Percentiles rank a stretch among this genome's conserved stretches.
Conservation (phyloP, 441 rosid species). For the Erysimum pusillum region DNA sequence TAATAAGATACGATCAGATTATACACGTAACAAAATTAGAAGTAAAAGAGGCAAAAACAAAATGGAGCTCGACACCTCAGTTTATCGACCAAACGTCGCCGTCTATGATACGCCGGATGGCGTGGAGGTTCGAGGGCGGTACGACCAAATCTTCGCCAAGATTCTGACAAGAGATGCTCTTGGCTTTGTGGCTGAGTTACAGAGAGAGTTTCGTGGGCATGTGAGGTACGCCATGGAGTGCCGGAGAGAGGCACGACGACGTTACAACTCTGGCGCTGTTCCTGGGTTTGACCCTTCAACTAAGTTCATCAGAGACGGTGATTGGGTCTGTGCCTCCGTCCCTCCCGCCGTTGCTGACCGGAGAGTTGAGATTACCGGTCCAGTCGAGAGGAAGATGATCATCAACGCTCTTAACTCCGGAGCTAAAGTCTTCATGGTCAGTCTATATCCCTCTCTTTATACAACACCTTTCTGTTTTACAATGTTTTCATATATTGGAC, state of each 20-base stretch:
- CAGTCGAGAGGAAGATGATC: slow-evolving; percentile 93
- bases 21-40: slow-evolving; percentile 20
- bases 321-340: slow-evolving; percentile 75
- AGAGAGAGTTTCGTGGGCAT: slow-evolving; percentile 72
- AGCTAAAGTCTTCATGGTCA: slow-evolving; percentile 94
- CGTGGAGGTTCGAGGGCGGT: slow-evolving; percentile 81
- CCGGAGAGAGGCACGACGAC: slow-evolving; percentile 67
- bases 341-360: slow-evolving; percentile 83
- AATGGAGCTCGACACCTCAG: slow-evolving; percentile 45
- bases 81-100: slow-evolving; percentile 45
- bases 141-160: slow-evolving; percentile 65
- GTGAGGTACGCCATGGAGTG: slow-evolving; percentile 84
- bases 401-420: slow-evolving; percentile 95
- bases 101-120: slow-evolving; percentile 72
- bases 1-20: slow-evolving; percentile 20
- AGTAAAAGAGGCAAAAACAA: background rate
- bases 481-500: background rate
- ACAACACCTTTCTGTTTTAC: background rate
- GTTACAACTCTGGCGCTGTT: slow-evolving; percentile 62
- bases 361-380: slow-evolving; percentile 91
- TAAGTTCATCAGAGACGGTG: slow-evolving; percentile 67
- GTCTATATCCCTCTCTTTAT: background rate
- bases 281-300: slow-evolving; percentile 90
- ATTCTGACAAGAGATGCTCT: slow-evolving; percentile 78
- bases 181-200: slow-evolving; percentile 81